Evolutionary conservation across 2,329 filamentous ascomycete genomes (phyloP).

Genomic region (Cladosporium sp.): DNA sequence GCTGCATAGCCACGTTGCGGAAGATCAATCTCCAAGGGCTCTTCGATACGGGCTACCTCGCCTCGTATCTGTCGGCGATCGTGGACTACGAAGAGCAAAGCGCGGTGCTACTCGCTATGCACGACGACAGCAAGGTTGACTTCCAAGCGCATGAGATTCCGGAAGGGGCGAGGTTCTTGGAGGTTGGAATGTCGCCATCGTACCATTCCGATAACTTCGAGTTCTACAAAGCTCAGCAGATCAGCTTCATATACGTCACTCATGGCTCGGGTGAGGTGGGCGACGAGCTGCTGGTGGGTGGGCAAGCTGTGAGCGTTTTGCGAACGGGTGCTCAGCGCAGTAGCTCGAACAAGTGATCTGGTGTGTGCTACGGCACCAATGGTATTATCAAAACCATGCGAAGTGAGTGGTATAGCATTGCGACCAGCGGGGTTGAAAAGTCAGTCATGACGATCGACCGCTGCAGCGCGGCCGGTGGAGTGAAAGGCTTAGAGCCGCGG

Average conservation of each 20-base stretch:
- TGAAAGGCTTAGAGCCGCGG: no score
- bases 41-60: slow-evolving; percentile 17
- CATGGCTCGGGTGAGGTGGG: not conserved
- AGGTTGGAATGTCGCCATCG: slow-evolving; percentile 2
- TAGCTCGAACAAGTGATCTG: not conserved
- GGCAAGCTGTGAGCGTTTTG: not conserved
- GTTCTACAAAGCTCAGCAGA: not conserved
- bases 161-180: not conserved
- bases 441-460: no score
- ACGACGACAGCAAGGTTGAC: not conserved
- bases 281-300: not conserved
- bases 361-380: no score
- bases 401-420: no score
- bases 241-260: not conserved
- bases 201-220: not conserved
- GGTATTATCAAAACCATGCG: no score
- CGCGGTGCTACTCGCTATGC: not conserved
- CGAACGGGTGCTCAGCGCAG: not conserved
- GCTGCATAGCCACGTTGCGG: slow-evolving; percentile 13
- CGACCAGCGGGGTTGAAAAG: no score
- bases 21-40: slow-evolving; percentile 18
- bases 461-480: no score
- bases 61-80: not conserved
- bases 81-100: not conserved
- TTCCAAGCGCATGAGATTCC: not conserved